phyloP scores from a whole-genome alignment of 306 rosid species.

The Malus domestica region DNA sequence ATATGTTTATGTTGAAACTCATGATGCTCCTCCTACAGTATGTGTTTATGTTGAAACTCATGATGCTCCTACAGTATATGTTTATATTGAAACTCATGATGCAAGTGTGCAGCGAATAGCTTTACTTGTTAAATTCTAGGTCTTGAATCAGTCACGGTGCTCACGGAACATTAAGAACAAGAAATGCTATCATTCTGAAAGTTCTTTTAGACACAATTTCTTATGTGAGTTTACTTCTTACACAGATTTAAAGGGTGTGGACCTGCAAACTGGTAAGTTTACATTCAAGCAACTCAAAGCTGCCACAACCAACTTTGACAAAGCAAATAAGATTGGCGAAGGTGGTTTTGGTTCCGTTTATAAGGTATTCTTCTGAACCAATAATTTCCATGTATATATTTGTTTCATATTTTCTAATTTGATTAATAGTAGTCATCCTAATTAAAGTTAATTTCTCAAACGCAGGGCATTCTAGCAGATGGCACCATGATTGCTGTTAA shows the following conservation, averaged over 20 bases:
- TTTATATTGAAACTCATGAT: background rate
- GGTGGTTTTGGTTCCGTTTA: slow-evolving; percentile 63
- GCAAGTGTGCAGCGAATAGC: background rate
- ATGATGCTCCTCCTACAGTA: background rate
- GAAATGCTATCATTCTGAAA: background rate
- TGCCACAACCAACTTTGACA: slow-evolving; percentile 55
- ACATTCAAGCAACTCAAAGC: slow-evolving; percentile 51
- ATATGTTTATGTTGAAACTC: background rate
- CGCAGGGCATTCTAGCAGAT: slow-evolving; percentile 25
- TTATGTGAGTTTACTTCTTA: slow-evolving; percentile 4
- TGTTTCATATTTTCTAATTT: background rate
- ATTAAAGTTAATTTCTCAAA: background rate
- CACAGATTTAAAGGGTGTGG: slow-evolving; percentile 41
- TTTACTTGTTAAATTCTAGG: background rate
- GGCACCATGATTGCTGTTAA: slow-evolving; percentile 25
- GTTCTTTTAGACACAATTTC: background rate
- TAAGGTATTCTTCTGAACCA: slow-evolving; percentile 29
- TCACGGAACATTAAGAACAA: background rate
- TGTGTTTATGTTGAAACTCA: background rate
- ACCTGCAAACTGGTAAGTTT: slow-evolving; percentile 41
- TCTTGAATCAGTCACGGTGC: background rate
- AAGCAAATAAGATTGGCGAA: slow-evolving; percentile 47
- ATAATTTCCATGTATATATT: background rate
- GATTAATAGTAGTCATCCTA: too few relatives aligned
- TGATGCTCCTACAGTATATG: background rate